Percentiles rank a stretch among this genome's conserved stretches.
These are phyloP conservation scores for Haplosporangium gracile DNA, from an alignment of 192 early-diverging fungal genomes.

Conservation along the genomic window DNA sequence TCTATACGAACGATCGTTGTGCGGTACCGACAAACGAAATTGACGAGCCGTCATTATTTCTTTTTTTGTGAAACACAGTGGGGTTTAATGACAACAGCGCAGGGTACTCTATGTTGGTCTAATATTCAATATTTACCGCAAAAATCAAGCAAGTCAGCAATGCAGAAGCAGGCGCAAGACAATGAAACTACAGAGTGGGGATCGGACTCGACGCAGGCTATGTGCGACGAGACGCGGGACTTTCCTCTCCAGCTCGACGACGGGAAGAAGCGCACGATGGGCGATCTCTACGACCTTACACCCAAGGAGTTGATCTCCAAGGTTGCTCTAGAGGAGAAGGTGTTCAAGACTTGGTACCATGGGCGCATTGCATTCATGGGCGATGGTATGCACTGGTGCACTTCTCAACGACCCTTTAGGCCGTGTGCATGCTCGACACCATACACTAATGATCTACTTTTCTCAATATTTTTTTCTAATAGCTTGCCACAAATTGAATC, in stretches of 20 bases:
- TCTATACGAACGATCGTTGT: not conserved
- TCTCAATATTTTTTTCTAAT: not conserved
- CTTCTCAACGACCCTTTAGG: too few relatives aligned
- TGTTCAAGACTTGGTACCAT: constrained; percentile 19
- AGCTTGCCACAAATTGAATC: constrained; percentile 20
- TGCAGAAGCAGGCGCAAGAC: not conserved
- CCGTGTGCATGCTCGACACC: too few relatives aligned
- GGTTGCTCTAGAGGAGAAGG: constrained; percentile 15
- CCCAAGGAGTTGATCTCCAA: constrained; percentile 7
- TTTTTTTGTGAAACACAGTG: too few relatives aligned
- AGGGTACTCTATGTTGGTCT: too few relatives aligned
- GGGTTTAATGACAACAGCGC: too few relatives aligned
- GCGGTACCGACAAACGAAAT: too few relatives aligned
- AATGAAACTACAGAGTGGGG: constrained; percentile 17
- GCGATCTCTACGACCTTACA: constrained; percentile 4
- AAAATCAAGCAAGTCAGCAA: not conserved
- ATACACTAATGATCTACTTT: not conserved
- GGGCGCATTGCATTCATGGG: constrained; percentile 1
- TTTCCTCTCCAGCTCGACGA: constrained; percentile 1
- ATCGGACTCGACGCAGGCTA: not conserved
- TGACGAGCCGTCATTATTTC: too few relatives aligned
- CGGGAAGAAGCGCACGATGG: not conserved
- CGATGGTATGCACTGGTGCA: not conserved
- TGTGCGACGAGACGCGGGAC: not conserved
- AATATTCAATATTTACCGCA: constrained; percentile 2